A percentile compares a stretch with the other conserved stretches of the same genome.
These are phyloP conservation scores for Aspergillus pseudoterreus DNA, from an alignment of 2,329 filamentous ascomycete species.

Conservation along the genomic window DNA sequence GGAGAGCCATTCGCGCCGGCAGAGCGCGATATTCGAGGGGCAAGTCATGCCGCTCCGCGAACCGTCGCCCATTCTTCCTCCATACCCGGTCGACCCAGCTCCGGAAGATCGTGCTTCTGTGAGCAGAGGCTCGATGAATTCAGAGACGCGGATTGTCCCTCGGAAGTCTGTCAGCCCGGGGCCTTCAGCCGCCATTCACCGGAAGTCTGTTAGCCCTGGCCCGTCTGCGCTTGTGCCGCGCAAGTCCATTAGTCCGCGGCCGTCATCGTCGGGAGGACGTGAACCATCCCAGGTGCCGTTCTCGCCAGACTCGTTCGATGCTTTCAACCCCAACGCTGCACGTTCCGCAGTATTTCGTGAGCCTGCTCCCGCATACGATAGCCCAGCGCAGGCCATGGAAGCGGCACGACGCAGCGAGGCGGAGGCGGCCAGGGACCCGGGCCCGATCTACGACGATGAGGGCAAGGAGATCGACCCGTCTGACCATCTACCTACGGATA, in stretches of 20 bases:
- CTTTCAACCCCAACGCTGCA: conserved; percentile 50
- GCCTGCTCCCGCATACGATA: conserved; percentile 34
- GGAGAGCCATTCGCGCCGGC: conserved; percentile 24
- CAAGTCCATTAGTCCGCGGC: conserved; percentile 52
- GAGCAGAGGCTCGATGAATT: conserved; percentile 25
- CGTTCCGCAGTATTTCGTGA: conserved; percentile 30
- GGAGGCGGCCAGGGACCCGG: conserved; percentile 42
- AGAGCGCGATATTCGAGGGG: conserved; percentile 25
- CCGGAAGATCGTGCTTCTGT: conserved; percentile 21
- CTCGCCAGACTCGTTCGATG: conserved; percentile 59
- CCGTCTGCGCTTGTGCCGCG: not conserved
- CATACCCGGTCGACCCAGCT: conserved; percentile 29
- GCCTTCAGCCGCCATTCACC: conserved; percentile 41
- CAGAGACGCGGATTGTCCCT: conserved; percentile 17
- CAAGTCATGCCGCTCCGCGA: conserved; percentile 21
- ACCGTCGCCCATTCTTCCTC: conserved; percentile 18
- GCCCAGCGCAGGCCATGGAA: conserved; percentile 37
- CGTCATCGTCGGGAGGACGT: conserved; percentile 39
- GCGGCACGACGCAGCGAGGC: conserved; percentile 35
- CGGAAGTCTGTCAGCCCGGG: conserved; percentile 27
- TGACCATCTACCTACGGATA: conserved; percentile 61
- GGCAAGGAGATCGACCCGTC: conserved; percentile 64
- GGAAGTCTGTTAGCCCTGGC: conserved; percentile 44
- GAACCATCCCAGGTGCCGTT: conserved; percentile 51
- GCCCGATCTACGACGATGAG: conserved; percentile 61